Evolutionary conservation across 2,329 filamentous ascomycete genomes (phyloP).

Genomic region (Penicillium oxalicum): DNA sequence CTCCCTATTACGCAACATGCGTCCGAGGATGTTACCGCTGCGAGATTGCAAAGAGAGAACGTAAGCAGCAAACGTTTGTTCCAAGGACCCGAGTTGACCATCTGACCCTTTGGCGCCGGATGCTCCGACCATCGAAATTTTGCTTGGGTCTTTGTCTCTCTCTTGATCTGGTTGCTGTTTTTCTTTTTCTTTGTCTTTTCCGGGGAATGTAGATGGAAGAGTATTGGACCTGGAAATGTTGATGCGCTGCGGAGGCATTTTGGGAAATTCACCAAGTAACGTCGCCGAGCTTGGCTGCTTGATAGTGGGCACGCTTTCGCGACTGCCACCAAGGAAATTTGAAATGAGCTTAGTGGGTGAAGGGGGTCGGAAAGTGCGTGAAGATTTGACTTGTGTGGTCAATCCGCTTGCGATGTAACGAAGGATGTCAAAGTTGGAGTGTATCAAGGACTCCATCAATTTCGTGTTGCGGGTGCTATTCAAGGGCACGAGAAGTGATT

Average conservation of each 20-base stretch:
- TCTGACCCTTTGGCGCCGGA: slow-evolving; percentile 46
- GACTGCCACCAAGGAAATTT: slow-evolving; percentile 63
- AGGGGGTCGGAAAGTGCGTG: slow-evolving; percentile 63
- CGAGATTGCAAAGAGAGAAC: slow-evolving; percentile 74
- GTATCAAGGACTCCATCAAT: slow-evolving; percentile 59
- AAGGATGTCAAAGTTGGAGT: slow-evolving; percentile 71
- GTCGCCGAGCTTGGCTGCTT: slow-evolving; percentile 34
- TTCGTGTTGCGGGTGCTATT: slow-evolving; percentile 52
- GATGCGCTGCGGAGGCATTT: slow-evolving; percentile 35
- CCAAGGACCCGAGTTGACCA: slow-evolving; percentile 65
- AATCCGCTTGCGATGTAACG: slow-evolving; percentile 61
- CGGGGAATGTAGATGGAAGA: slow-evolving; percentile 42
- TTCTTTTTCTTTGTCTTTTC: slow-evolving; percentile 39
- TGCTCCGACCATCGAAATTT: slow-evolving; percentile 51
- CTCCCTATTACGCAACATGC: slow-evolving; percentile 63
- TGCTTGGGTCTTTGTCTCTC: slow-evolving; percentile 25
- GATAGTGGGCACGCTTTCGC: slow-evolving; percentile 29
- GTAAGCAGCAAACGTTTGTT: slow-evolving; percentile 80
- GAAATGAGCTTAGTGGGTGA: slow-evolving; percentile 89
- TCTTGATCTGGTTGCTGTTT: slow-evolving; percentile 25
- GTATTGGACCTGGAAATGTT: slow-evolving; percentile 40
- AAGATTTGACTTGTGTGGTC: slow-evolving; percentile 55
- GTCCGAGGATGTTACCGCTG: slow-evolving; percentile 80
- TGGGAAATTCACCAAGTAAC: slow-evolving; percentile 40
- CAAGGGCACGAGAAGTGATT: slow-evolving; percentile 65